These are phyloP conservation scores for Lolium multiflorum DNA, from an alignment of 176 grass and related monocot genomes.

Conservation along the genomic window DNA sequence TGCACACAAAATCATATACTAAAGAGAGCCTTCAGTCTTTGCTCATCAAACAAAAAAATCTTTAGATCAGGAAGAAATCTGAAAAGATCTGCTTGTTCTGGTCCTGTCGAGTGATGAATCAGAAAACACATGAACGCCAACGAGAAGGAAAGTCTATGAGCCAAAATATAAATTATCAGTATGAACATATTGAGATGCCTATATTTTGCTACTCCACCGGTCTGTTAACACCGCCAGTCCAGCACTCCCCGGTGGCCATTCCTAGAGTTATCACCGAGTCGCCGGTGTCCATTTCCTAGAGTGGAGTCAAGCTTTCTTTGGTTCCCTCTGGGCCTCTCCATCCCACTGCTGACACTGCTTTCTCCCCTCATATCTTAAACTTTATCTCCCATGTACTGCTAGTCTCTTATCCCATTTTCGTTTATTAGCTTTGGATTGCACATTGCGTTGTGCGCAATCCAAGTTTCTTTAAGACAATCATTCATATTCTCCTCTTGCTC, in stretches of 20 bases:
- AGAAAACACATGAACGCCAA: too few species aligned
- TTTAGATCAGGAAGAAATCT: too few species aligned
- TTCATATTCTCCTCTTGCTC: not conserved
- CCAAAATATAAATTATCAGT: too few species aligned
- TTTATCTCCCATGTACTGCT: not conserved
- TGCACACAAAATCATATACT: too few species aligned
- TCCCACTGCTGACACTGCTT: not conserved
- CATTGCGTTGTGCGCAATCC: slow-evolving; percentile 7
- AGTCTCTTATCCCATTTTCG: not conserved
- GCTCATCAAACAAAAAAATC: too few species aligned
- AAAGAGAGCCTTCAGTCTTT: too few species aligned
- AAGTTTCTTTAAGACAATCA: not conserved
- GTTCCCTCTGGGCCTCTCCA: not conserved
- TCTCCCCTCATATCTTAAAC: not conserved
- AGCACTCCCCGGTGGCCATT: not conserved
- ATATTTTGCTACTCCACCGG: too few species aligned
- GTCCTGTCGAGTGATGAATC: too few species aligned
- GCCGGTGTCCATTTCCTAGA: not conserved
- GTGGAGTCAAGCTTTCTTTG: not conserved
- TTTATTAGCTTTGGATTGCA: slow-evolving; percentile 14
- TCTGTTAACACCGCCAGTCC: not conserved
- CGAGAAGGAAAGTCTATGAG: too few species aligned
- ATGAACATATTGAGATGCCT: too few species aligned
- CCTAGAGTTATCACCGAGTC: not conserved
- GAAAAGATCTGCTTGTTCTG: too few species aligned